Evolutionary conservation across 2,329 filamentous ascomycete species (phyloP).

Genomic region (Meredithiella fracta): DNA sequence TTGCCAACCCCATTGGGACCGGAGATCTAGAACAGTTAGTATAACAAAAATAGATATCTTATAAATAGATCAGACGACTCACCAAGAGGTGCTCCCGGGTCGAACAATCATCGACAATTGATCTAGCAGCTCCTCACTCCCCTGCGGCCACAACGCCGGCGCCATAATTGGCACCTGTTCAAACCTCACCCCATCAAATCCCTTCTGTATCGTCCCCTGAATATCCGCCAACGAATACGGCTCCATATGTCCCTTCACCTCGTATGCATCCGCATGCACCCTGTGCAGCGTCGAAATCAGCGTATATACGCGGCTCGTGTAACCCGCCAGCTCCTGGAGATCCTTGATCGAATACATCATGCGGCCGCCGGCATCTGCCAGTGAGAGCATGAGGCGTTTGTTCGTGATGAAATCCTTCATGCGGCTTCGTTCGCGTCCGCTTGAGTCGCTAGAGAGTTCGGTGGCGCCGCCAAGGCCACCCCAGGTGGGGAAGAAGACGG

Average conservation of each 20-base stretch:
- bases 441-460: constrained; percentile 42
- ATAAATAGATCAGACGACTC: too few relatives aligned
- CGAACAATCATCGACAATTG: constrained; percentile 79
- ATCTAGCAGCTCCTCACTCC: constrained; percentile 81
- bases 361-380: constrained; percentile 85
- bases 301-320: constrained; percentile 90
- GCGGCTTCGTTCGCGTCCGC: constrained; percentile 57
- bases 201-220: constrained; percentile 84
- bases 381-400: constrained; percentile 91
- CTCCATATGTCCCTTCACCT: constrained; percentile 51
- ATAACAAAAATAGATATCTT: too few relatives aligned
- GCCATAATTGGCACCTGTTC: constrained; percentile 90
- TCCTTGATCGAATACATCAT: constrained; percentile 99
- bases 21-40: constrained; percentile 39
- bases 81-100: constrained; percentile 73
- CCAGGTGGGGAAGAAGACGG: constrained; percentile 88
- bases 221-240: constrained; percentile 80
- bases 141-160: constrained; percentile 71
- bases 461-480: constrained; percentile 62
- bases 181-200: constrained; percentile 83
- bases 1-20: constrained; percentile 93
- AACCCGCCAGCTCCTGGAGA: constrained; percentile 82
- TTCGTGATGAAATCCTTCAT: constrained; percentile 99
- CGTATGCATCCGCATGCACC: constrained; percentile 81
- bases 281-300: constrained; percentile 88